Percentiles rank a stretch among this genome's conserved stretches.
Evolutionary conservation across 352 stramenopile genomes (phyloP).

Genomic region (Pythium brachiatum): DNA sequence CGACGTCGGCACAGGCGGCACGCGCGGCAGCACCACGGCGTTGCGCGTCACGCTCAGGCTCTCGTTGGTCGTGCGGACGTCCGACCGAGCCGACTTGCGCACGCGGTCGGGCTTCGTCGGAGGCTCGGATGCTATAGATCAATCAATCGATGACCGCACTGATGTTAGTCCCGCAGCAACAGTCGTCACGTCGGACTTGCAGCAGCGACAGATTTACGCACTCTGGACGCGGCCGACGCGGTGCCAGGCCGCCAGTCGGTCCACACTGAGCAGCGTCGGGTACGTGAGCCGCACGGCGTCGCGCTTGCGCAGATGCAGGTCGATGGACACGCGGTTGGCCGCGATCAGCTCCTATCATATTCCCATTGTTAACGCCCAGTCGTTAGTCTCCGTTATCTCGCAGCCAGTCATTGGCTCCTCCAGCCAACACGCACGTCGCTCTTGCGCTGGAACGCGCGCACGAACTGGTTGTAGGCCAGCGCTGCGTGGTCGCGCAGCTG

Average conservation of each 20-base stretch:
- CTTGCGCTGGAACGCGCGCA: slow-evolving; percentile 50
- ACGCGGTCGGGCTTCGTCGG: slow-evolving; percentile 26
- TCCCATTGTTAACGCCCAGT: too few relatives aligned
- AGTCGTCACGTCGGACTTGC: background rate
- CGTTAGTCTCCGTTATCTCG: background rate
- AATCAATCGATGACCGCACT: background rate
- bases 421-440: slow-evolving; percentile 40
- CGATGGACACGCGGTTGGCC: slow-evolving; percentile 51
- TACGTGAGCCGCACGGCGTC: slow-evolving; percentile 28
- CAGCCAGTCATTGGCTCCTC: too few relatives aligned
- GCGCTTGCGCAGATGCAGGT: slow-evolving; percentile 30
- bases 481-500: slow-evolving; percentile 68
- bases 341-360: slow-evolving; percentile 48
- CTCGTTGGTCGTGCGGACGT: slow-evolving; percentile 25
- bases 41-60: slow-evolving; percentile 32
- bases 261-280: slow-evolving; percentile 23
- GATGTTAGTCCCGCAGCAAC: background rate
- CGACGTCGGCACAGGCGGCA: slow-evolving; percentile 45
- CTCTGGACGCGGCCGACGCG: slow-evolving; percentile 44
- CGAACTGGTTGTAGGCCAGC: slow-evolving; percentile 68
- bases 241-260: slow-evolving; percentile 39
- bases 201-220: slow-evolving; percentile 23
- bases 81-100: slow-evolving; percentile 18
- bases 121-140: slow-evolving; percentile 44
- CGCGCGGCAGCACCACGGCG: slow-evolving; percentile 45